Evolutionary conservation across 306 rosid genomes (phyloP).

Genomic region (Argentina anserina): DNA sequence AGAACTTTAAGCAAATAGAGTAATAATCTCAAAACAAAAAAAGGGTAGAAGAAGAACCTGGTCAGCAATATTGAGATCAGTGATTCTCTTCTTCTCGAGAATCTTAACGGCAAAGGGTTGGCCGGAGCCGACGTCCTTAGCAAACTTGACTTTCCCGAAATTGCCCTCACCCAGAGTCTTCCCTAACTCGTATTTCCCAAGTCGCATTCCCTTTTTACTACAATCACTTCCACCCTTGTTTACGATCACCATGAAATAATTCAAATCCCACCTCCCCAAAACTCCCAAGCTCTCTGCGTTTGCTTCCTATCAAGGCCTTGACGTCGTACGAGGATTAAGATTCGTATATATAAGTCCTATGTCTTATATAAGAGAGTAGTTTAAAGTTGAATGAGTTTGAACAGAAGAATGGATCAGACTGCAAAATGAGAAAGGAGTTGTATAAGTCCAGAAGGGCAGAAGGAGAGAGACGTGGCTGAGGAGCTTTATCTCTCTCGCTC

Average conservation of each 20-base stretch:
- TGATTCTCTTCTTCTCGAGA: conserved; percentile 59
- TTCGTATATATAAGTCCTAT: not conserved
- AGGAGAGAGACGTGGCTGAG: too few species aligned
- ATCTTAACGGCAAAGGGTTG: conserved; percentile 70
- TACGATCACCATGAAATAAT: conserved; percentile 31
- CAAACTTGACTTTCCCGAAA: conserved; percentile 85
- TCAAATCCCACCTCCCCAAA: not conserved
- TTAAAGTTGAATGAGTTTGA: too few species aligned
- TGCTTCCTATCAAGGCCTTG: not conserved
- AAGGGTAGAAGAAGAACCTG: conserved; percentile 39
- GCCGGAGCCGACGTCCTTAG: conserved; percentile 50
- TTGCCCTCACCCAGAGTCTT: conserved; percentile 81
- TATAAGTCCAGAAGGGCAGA: too few species aligned
- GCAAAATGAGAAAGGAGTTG: too few species aligned
- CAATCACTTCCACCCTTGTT: conserved; percentile 7
- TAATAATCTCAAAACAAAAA: too few species aligned
- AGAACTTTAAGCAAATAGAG: not conserved
- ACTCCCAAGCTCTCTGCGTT: not conserved
- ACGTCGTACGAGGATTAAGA: not conserved
- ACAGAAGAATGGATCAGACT: too few species aligned
- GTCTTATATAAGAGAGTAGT: not conserved
- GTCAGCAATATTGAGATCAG: conserved; percentile 53
- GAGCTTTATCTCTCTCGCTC: not conserved
- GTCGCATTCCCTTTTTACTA: conserved; percentile 31
- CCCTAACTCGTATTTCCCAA: conserved; percentile 81